Conservation (phyloP, 805 yeast species). For the Sugiyamaella americana region DNA sequence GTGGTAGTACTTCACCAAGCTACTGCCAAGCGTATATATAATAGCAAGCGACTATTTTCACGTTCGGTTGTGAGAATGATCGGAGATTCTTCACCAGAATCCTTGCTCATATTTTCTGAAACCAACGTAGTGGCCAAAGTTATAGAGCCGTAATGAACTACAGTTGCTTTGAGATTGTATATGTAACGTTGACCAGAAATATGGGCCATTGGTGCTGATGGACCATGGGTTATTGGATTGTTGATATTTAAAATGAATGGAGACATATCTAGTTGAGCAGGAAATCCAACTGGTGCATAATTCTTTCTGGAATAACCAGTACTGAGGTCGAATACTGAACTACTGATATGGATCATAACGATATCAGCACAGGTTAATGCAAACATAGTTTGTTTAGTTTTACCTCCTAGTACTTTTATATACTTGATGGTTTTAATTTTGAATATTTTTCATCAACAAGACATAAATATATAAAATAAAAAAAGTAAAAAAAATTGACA, state of each 20-base stretch:
- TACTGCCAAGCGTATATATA: too few relatives aligned
- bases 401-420: conserved; percentile 66
- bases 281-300: conserved; percentile 74
- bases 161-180: conserved; percentile 78
- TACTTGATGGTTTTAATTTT: conserved; percentile 64
- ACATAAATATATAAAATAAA: too few relatives aligned
- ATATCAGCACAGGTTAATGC: conserved; percentile 64
- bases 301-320: conserved; percentile 82
- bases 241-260: conserved; percentile 61
- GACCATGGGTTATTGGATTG: conserved; percentile 63
- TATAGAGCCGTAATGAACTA: conserved; percentile 95
- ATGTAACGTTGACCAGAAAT: conserved; percentile 16
- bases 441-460: conserved; percentile 77
- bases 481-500: too few relatives aligned
- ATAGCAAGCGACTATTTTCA: too few relatives aligned
- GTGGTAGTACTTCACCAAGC: too few relatives aligned
- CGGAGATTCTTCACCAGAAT: conserved; percentile 93
- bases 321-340: conserved; percentile 86
- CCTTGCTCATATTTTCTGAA: conserved; percentile 68
- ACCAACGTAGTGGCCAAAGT: conserved; percentile 92
- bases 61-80: too few relatives aligned
- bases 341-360: conserved; percentile 78
- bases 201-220: conserved; percentile 54
- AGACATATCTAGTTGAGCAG: conserved; percentile 57
- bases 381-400: conserved; percentile 76